Base-by-base conservation (phyloP, 768 basidiomycete species). In the Tubosaeta sp. region DNA sequence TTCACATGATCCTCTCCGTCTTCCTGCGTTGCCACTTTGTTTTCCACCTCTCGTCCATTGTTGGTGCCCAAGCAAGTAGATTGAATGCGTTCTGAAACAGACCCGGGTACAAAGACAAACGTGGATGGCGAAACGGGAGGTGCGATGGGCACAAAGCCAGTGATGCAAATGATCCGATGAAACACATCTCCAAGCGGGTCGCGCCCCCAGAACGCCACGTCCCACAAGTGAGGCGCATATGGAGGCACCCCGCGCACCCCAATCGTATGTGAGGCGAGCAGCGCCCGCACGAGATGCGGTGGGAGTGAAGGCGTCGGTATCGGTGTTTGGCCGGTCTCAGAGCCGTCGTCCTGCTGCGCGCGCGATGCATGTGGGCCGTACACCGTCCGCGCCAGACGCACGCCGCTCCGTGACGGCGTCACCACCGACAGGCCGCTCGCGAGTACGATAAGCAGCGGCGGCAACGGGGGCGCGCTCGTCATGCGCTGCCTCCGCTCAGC, bases 131-230 rank as follows among this genome's bases (percentile, higher is more conserved):
- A 13, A 32, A 6, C 27, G 7, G 42, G 24, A 25, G 22, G 53
- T 7, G 60, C 51, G 43, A 64, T 48, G 3, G 73, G 63, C 14
- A 68, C 67, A 44, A 78, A 76, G 13, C 79, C 79, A 3, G 72
- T 73, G 39, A 69, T 64, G 22, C 76, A 76, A 3, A 77, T 56
- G 42, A 81, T 69, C 41, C 69, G 72, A 44, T 72, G 66, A 46
- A 79, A 75, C 8, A 69, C 56, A 16, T 71, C 65, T 14, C 68
- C 69, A 25, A 69, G 61, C 7, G 63, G 58, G 8, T 71, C 60
- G n/a, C 53, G 58, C 12, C 60, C 60, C 52, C 64, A 67, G 6
- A 51, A 46, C 3, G 66, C 59, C 16, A 51, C 56, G 46, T 48
- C 40, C 24, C 57, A 49, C 38, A 64, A 39, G n/a, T 2, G 8